These are phyloP conservation scores for Choiromyces venosus DNA, from an alignment of 495 filamentous ascomycete genomes.

Conservation along the genomic window DNA sequence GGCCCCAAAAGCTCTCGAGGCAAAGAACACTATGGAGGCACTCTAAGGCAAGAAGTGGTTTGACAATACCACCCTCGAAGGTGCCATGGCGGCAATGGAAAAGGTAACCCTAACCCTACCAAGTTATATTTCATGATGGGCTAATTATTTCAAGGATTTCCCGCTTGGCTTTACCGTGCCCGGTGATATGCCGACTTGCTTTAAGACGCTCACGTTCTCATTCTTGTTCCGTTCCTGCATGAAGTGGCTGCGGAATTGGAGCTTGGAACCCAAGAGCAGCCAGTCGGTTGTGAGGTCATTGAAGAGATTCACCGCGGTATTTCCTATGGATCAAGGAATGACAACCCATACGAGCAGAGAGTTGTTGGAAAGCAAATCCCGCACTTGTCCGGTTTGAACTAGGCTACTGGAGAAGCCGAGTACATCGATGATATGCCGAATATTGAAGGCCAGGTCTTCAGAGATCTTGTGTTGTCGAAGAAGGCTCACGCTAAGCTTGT, in stretches of 20 bases:
- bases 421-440: slow-evolving; percentile 47
- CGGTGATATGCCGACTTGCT: slow-evolving; percentile 92
- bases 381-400: slow-evolving; percentile 46
- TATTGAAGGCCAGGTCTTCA: slow-evolving; percentile 43
- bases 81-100: slow-evolving; percentile 76
- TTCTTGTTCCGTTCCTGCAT: slow-evolving; percentile 88
- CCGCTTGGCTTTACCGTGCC: slow-evolving; percentile 78
- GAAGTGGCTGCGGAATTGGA: slow-evolving; percentile 48
- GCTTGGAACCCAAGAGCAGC: slow-evolving; percentile 8
- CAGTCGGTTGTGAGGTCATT: slow-evolving; percentile 51
- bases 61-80: slow-evolving; percentile 74
- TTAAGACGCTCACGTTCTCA: slow-evolving; percentile 78
- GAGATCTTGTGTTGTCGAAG: slow-evolving; percentile 44
- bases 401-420: slow-evolving; percentile 47
- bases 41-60: slow-evolving; percentile 73
- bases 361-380: slow-evolving; percentile 47
- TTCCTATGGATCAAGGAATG: slow-evolving; percentile 52
- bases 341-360: slow-evolving; percentile 45
- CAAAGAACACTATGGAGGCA: slow-evolving; percentile 65
- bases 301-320: slow-evolving; percentile 58
- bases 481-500: slow-evolving; percentile 46
- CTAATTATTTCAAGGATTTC: slow-evolving; percentile 56
- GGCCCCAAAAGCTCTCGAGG: slow-evolving; percentile 78
- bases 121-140: neutral
- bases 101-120: slow-evolving; percentile 38